These are phyloP conservation scores for Phaeosphaeriaceae sp. DNA, from an alignment of 2,329 filamentous ascomycete species.

Conservation along the genomic window DNA sequence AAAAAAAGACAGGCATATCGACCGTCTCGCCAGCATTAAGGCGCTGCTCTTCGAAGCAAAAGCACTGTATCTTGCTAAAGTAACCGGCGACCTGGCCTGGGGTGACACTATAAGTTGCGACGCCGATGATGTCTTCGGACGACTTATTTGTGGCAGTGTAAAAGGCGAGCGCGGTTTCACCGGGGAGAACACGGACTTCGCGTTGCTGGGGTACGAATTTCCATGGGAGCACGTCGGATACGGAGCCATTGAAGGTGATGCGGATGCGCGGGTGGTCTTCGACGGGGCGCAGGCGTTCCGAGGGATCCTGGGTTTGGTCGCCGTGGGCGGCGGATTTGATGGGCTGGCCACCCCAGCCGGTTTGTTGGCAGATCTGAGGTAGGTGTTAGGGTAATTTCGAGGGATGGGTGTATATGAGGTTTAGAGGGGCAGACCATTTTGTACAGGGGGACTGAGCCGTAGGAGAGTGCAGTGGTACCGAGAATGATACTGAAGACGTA, in stretches of 20 bases:
- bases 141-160: slow-evolving; percentile 95
- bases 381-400: slow-evolving; percentile 10
- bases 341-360: slow-evolving; percentile 91
- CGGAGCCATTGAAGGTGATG: slow-evolving; percentile 94
- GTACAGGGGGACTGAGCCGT: slow-evolving; percentile 84
- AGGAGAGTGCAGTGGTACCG: slow-evolving; percentile 79
- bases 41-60: slow-evolving; percentile 96
- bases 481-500: slow-evolving; percentile 80
- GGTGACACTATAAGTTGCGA: slow-evolving; percentile 96
- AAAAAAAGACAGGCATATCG: slow-evolving; percentile 99
- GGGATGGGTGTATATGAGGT: background rate
- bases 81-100: slow-evolving; percentile 95
- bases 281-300: slow-evolving; percentile 80
- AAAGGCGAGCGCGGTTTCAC: slow-evolving; percentile 95
- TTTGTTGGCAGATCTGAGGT: slow-evolving; percentile 77
- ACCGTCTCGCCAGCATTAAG: slow-evolving; percentile 95
- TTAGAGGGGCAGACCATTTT: slow-evolving; percentile 72
- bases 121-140: slow-evolving; percentile 92
- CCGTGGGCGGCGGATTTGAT: slow-evolving; percentile 78
- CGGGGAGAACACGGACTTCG: slow-evolving; percentile 91
- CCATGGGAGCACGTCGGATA: slow-evolving; percentile 95
- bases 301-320: slow-evolving; percentile 65
- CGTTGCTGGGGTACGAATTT: slow-evolving; percentile 97
- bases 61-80: slow-evolving; percentile 99
- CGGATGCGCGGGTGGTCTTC: slow-evolving; percentile 82